Conservation (phyloP, 2,329 filamentous ascomycete species). For the Penicillium sp. region DNA sequence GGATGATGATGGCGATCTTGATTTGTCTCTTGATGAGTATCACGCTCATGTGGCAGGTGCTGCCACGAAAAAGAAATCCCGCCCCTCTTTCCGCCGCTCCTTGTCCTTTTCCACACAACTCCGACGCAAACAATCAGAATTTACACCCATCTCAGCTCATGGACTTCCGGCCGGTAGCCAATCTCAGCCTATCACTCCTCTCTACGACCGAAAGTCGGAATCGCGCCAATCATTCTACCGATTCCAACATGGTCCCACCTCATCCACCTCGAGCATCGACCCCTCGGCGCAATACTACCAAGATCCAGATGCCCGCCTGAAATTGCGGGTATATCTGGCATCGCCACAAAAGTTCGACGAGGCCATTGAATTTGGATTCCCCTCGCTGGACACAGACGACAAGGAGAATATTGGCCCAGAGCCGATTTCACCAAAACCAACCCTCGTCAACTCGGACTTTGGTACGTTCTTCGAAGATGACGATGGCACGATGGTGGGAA, state of each 20-base stretch:
- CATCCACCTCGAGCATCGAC: slow-evolving; percentile 60
- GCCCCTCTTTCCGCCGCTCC: slow-evolving; percentile 66
- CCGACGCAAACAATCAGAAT: slow-evolving; percentile 49
- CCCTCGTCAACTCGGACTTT: slow-evolving; percentile 47
- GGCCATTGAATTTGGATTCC: slow-evolving; percentile 90
- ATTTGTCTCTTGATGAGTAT: slow-evolving; percentile 70
- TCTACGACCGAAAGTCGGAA: slow-evolving; percentile 30
- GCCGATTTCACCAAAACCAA: slow-evolving; percentile 24
- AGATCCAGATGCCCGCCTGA: slow-evolving; percentile 82
- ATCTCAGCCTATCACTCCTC: slow-evolving; percentile 38
- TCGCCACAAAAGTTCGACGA: slow-evolving; percentile 96
- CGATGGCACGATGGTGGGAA: slow-evolving; percentile 43
- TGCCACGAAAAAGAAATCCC: slow-evolving; percentile 33
- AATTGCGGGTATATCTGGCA: slow-evolving; percentile 79
- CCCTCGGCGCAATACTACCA: slow-evolving; percentile 78
- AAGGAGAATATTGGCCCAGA: slow-evolving; percentile 29
- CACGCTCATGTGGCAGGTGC: slow-evolving; percentile 60
- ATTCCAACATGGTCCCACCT: slow-evolving; percentile 54
- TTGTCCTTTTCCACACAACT: slow-evolving; percentile 69
- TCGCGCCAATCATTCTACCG: slow-evolving; percentile 48
- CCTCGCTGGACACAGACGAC: slow-evolving; percentile 44
- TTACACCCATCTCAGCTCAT: slow-evolving; percentile 37
- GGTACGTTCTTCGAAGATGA: slow-evolving; percentile 55
- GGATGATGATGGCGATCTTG: slow-evolving; percentile 69
- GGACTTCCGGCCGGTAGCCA: slow-evolving; percentile 41